phyloP scores from a whole-genome alignment of 257 asterid genomes.

The Jaltomata sinuosa region DNA sequence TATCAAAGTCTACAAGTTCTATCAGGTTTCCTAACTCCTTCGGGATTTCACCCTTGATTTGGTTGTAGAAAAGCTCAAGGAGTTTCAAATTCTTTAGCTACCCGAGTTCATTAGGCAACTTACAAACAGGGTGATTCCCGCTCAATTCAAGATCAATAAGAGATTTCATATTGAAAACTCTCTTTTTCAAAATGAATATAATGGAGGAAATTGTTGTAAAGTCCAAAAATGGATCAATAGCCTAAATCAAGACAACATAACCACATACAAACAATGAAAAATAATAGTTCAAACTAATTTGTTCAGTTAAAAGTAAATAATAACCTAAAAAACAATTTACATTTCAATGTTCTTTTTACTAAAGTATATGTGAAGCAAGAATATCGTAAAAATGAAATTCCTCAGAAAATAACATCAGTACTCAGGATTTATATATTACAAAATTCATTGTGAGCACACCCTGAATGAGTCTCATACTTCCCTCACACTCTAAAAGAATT shows the following conservation, averaged over 20 bases:
- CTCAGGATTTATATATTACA: not conserved
- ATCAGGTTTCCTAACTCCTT: conserved; percentile 69
- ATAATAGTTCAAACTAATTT: too few species aligned
- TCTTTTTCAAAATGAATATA: too few species aligned
- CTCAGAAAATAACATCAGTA: not conserved
- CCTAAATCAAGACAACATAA: too few species aligned
- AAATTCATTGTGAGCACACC: not conserved
- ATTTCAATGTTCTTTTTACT: not conserved
- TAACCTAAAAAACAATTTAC: not conserved
- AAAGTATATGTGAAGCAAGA: not conserved
- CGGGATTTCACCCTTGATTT: conserved; percentile 62
- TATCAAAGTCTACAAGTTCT: conserved; percentile 42
- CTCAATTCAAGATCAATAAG: conserved; percentile 66
- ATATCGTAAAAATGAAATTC: not conserved
- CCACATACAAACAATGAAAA: too few species aligned
- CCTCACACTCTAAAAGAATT: not conserved
- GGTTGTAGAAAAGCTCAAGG: conserved; percentile 81
- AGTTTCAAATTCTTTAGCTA: conserved; percentile 34
- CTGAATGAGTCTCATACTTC: not conserved
- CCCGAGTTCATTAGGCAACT: conserved; percentile 51
- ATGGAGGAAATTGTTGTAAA: too few species aligned
- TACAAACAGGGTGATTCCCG: conserved; percentile 50
- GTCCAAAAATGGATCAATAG: too few species aligned
- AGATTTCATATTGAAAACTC: too few species aligned
- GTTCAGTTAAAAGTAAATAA: too few species aligned